Conservation (phyloP, 73 alveolate species). For the Urostyla sp. region DNA sequence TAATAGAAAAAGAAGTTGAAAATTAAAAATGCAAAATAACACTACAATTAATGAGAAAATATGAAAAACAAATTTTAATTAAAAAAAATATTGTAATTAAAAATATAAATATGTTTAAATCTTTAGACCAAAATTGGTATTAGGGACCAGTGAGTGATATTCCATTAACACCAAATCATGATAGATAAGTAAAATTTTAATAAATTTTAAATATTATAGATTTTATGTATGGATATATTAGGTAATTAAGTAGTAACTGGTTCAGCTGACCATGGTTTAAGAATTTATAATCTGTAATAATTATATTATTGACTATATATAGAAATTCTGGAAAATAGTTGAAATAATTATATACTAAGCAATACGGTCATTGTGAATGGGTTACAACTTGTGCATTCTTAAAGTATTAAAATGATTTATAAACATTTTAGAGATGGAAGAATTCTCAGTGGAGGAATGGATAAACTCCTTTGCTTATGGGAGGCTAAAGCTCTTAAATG, state of each 20-base stretch:
- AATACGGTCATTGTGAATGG: constrained; percentile 98
- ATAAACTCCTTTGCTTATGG: constrained; percentile 93
- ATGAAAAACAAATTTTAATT: too few species aligned
- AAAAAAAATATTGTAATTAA: neutral
- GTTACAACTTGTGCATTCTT: constrained; percentile 92
- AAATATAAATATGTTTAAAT: neutral
- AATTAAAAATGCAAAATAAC: neutral
- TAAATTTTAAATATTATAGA: constrained; percentile 23
- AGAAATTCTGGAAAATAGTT: constrained; percentile 69
- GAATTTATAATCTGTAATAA: constrained; percentile 87
- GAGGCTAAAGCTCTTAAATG: constrained; percentile 93
- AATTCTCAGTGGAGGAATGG: constrained; percentile 98
- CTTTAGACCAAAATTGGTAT: constrained; percentile 43
- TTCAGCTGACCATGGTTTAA: constrained; percentile 96
- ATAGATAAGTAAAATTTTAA: constrained; percentile 60
- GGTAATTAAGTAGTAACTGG: constrained; percentile 95
- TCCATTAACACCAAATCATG: constrained; percentile 84
- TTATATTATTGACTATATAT: neutral
- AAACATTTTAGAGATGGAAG: constrained; percentile 88
- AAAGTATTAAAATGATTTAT: too few species aligned
- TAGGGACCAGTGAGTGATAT: constrained; percentile 84
- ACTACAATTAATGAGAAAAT: too few species aligned
- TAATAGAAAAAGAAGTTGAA: neutral
- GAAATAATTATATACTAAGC: constrained; percentile 86
- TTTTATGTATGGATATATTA: constrained; percentile 84